Evolutionary conservation across 2,329 filamentous ascomycete species (phyloP).

Genomic region (Cephalotrichum gorgonifer): DNA sequence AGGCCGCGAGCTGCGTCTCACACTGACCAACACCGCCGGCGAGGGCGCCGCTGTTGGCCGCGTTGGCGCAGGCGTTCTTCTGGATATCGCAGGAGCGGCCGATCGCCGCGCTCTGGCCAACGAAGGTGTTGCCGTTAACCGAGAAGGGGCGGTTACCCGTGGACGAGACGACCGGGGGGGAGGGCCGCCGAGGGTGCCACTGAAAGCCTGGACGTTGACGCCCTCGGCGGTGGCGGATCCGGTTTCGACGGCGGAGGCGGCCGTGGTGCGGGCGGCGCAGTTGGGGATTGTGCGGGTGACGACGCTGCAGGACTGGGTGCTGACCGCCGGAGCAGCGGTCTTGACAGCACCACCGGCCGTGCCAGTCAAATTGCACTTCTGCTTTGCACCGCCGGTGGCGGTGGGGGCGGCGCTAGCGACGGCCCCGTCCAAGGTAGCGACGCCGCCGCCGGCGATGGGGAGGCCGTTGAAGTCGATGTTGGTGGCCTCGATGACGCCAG

Average conservation of each 20-base stretch:
- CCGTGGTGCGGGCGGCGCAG: constrained; percentile 2
- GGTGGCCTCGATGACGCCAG: constrained; percentile 17
- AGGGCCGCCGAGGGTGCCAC: constrained; percentile 28
- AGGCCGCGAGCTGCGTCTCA: constrained; percentile 28
- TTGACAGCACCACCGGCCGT: background rate
- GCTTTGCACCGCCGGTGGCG: constrained; percentile 4
- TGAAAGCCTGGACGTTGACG: constrained; percentile 33
- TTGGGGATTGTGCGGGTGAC: constrained; percentile 7
- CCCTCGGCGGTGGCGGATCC: constrained; percentile 10
- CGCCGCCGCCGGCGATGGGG: constrained; percentile 9
- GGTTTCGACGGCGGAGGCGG: background rate
- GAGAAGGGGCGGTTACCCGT: constrained; percentile 30
- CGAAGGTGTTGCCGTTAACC: constrained; percentile 46
- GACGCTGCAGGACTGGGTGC: constrained; percentile 4
- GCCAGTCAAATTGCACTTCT: no score
- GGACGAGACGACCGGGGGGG: constrained; percentile 28
- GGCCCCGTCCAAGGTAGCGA: background rate
- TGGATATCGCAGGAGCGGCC: constrained; percentile 38
- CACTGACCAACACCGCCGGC: constrained; percentile 21
- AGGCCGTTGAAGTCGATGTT: constrained; percentile 15
- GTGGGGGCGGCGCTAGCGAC: constrained; percentile 2
- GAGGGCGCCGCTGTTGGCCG: constrained; percentile 31
- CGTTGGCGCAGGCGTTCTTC: constrained; percentile 38
- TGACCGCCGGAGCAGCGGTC: background rate
- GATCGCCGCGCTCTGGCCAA: constrained; percentile 31